Evolutionary conservation across 1,139 yeast species (phyloP).

Genomic region (Spathaspora sp.): DNA sequence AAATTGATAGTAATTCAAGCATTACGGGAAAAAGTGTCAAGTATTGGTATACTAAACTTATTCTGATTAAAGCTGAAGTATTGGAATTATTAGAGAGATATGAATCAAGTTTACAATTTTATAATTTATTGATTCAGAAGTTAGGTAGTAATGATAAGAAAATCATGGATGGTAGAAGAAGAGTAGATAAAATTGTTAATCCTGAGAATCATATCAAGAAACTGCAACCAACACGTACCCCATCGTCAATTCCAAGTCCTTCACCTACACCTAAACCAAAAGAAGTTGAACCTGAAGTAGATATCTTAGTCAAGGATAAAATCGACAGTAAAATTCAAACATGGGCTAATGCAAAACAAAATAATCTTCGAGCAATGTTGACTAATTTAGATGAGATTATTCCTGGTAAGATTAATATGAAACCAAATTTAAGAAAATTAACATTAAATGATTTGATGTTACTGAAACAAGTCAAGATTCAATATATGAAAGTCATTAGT

Average conservation of each 20-base stretch:
- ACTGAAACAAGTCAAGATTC: slow-evolving; percentile 86
- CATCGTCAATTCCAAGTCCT: slow-evolving; percentile 6
- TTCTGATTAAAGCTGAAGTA: slow-evolving; percentile 76
- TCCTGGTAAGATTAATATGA: slow-evolving; percentile 57
- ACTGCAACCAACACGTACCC: slow-evolving; percentile 12
- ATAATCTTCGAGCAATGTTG: slow-evolving; percentile 72
- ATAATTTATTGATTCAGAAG: slow-evolving; percentile 60
- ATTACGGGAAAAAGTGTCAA: slow-evolving; percentile 57
- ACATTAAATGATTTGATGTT: slow-evolving; percentile 74
- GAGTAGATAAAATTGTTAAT: slow-evolving; percentile 67
- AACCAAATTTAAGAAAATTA: slow-evolving; percentile 19
- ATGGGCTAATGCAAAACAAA: slow-evolving; percentile 79
- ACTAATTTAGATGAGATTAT: slow-evolving; percentile 64
- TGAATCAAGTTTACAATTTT: slow-evolving; percentile 59
- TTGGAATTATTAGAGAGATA: slow-evolving; percentile 75
- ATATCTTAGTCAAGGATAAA: slow-evolving; percentile 13
- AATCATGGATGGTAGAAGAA: slow-evolving; percentile 76
- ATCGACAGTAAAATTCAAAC: slow-evolving; percentile 12
- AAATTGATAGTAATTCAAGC: slow-evolving; percentile 21
- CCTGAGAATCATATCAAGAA: slow-evolving; percentile 31
- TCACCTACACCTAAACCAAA: slow-evolving; percentile 22
- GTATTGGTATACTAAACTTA: slow-evolving; percentile 72
- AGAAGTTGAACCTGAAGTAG: slow-evolving; percentile 34
- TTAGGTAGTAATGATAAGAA: slow-evolving; percentile 63
- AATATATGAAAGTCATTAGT: slow-evolving; percentile 90